Conservation (phyloP, 768 basidiomycete species). For the Collybia mongolica region DNA sequence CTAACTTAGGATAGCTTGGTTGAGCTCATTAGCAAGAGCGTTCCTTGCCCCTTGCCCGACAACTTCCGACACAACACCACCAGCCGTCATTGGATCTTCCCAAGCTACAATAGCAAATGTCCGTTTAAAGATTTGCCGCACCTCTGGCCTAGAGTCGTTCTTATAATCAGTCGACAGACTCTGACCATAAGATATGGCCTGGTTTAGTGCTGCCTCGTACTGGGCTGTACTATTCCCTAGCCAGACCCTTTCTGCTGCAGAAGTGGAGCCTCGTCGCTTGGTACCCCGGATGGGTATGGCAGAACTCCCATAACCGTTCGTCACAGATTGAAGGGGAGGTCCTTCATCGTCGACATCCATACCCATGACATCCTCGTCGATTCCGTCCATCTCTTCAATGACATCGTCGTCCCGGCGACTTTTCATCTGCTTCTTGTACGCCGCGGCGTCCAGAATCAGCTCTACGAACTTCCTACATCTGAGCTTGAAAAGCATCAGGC, state of each 20-base stretch:
- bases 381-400: constrained; percentile 38
- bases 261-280: constrained; percentile 4
- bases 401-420: constrained; percentile 30
- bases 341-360: constrained; percentile 61
- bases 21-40: constrained; percentile 71
- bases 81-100: constrained; percentile 67
- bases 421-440: constrained; percentile 63
- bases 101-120: constrained; percentile 83
- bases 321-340: constrained; percentile 15
- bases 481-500: constrained; percentile 77
- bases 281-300: constrained; percentile 11
- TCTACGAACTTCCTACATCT: constrained; percentile 87
- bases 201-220: constrained; percentile 59
- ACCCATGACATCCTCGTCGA: constrained; percentile 43
- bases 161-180: constrained; percentile 67
- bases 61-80: constrained; percentile 63
- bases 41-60: constrained; percentile 68
- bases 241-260: constrained; percentile 11
- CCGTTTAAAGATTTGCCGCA: constrained; percentile 65
- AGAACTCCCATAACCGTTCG: constrained; percentile 25
- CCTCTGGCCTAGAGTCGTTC: constrained; percentile 56
- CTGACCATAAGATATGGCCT: constrained; percentile 75
- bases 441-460: constrained; percentile 69
- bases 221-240: constrained; percentile 23
- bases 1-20: constrained; percentile 81